phyloP scores from a whole-genome alignment of 1,139 yeast species.

The Meyerozyma athensensis region DNA sequence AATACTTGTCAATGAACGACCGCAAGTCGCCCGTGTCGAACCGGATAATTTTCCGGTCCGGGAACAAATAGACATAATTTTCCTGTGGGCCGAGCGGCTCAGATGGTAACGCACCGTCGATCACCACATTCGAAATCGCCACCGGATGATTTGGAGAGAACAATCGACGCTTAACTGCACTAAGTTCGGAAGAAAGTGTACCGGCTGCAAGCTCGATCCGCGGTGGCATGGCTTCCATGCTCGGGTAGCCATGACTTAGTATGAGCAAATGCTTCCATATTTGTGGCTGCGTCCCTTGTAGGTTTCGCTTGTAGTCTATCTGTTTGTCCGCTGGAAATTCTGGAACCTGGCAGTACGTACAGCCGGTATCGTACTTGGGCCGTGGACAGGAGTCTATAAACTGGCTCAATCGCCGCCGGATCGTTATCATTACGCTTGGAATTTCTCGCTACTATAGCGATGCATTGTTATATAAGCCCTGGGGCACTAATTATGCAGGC shows the following conservation, averaged over 20 bases:
- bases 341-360: constrained; percentile 52
- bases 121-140: constrained; percentile 39
- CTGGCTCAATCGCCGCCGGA: neutral
- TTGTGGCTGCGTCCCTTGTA: constrained; percentile 44
- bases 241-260: constrained; percentile 32
- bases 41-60: constrained; percentile 44
- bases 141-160: constrained; percentile 47
- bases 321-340: constrained; percentile 37
- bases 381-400: constrained; percentile 36
- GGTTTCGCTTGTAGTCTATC: constrained; percentile 33
- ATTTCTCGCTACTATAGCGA: neutral
- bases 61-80: constrained; percentile 44
- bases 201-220: constrained; percentile 47
- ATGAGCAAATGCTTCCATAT: constrained; percentile 57
- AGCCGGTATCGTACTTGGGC: constrained; percentile 55
- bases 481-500: neutral
- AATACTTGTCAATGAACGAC: constrained; percentile 39
- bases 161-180: constrained; percentile 22
- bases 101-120: neutral
- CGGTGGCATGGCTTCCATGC: constrained; percentile 49
- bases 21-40: constrained; percentile 27
- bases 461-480: neutral
- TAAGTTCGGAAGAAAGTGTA: constrained; percentile 34
- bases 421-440: neutral
- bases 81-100: constrained; percentile 8